phyloP scores from a whole-genome alignment of 73 alveolate species.

The Blepharisma stoltei region DNA sequence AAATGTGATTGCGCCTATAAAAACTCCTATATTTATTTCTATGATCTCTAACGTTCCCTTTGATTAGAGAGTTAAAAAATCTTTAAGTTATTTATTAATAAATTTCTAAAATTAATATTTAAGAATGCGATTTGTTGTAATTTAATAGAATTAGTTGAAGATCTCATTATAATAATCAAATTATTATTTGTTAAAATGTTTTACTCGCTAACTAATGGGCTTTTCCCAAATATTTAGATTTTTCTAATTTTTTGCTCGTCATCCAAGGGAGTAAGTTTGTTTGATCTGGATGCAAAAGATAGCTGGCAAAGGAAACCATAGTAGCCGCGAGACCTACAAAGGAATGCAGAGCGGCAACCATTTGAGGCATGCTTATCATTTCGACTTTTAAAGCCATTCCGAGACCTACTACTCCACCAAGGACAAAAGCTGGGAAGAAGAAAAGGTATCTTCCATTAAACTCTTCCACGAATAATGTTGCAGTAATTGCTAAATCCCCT shows the following conservation, averaged over 20 bases:
- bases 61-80: too few species aligned
- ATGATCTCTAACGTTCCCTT: neutral
- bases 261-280: too few species aligned
- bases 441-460: constrained; percentile 30
- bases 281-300: constrained; percentile 26
- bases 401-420: constrained; percentile 18
- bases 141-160: too few species aligned
- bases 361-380: constrained; percentile 36
- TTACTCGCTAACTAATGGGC: too few species aligned
- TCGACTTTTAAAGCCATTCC: constrained; percentile 18
- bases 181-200: too few species aligned
- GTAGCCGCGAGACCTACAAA: constrained; percentile 36
- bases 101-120: too few species aligned
- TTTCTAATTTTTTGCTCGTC: too few species aligned
- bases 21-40: constrained; percentile 24
- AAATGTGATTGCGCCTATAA: constrained; percentile 55
- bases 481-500: constrained; percentile 37
- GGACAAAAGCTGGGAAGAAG: constrained; percentile 23
- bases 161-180: too few species aligned
- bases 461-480: constrained; percentile 35
- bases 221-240: too few species aligned
- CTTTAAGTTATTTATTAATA: too few species aligned
- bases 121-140: too few species aligned
- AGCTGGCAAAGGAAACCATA: constrained; percentile 42
- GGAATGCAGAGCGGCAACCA: constrained; percentile 32